Conservation (phyloP, 495 filamentous ascomycete species). For the Neurospora hispaniola region DNA sequence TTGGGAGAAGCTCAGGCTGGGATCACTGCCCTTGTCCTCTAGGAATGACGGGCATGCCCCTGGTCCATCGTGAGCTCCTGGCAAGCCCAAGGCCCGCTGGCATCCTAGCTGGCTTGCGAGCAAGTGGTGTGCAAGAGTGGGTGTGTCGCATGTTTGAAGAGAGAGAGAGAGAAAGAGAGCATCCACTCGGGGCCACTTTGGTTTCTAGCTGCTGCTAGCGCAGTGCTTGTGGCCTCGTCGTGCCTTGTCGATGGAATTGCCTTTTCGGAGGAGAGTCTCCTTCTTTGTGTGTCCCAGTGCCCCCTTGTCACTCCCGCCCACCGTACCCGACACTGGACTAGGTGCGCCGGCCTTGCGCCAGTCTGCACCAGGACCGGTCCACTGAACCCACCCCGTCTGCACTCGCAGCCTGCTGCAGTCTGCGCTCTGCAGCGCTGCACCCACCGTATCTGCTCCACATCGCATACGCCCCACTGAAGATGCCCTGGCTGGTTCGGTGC, state of each 20-base stretch:
- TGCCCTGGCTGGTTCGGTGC: not conserved
- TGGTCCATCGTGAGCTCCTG: not conserved
- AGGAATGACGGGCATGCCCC: not conserved
- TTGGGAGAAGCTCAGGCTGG: not conserved
- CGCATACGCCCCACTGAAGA: not conserved
- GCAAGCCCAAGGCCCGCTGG: not conserved
- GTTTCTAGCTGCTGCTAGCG: not conserved
- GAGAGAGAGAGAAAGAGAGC: not conserved
- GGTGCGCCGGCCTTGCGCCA: not conserved
- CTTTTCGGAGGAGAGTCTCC: not conserved
- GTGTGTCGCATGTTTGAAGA: not conserved
- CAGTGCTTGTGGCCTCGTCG: not conserved
- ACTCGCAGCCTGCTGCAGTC: not conserved
- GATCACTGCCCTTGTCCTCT: not conserved
- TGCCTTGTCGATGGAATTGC: not conserved
- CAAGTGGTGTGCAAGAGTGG: not conserved
- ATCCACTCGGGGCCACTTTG: not conserved
- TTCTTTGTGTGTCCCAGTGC: not conserved
- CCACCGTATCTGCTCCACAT: not conserved
- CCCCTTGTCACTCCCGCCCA: not conserved
- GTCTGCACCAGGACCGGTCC: not conserved
- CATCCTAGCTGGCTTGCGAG: not conserved
- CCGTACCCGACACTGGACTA: not conserved
- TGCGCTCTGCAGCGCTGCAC: not conserved
- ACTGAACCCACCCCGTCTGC: not conserved